phyloP scores from a whole-genome alignment of 2,329 filamentous ascomycete genomes.

The Curvularia sp. region DNA sequence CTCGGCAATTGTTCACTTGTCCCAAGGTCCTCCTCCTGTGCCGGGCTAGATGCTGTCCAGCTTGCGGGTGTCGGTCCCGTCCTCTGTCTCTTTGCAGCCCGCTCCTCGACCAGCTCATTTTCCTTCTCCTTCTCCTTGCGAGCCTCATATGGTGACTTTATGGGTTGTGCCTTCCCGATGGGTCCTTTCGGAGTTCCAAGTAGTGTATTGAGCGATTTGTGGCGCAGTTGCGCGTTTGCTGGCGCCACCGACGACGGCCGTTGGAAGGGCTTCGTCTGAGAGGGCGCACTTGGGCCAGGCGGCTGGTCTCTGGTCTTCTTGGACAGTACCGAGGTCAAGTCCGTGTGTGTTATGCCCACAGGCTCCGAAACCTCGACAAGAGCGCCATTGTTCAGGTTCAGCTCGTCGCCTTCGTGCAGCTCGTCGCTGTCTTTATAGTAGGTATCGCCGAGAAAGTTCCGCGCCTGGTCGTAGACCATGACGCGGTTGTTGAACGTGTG shows the following conservation, averaged over 20 bases:
- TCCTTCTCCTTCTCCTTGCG: slow-evolving; percentile 38
- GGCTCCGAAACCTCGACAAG: slow-evolving; percentile 82
- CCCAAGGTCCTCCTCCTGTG: slow-evolving; percentile 16
- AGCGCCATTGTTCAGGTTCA: slow-evolving; percentile 77
- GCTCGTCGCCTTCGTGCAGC: slow-evolving; percentile 82
- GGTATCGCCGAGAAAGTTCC: slow-evolving; percentile 82
- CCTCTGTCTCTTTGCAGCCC: slow-evolving; percentile 52
- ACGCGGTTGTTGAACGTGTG: slow-evolving; percentile 90
- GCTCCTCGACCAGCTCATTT: slow-evolving; percentile 43
- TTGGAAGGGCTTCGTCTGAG: slow-evolving; percentile 30
- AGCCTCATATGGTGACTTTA: slow-evolving; percentile 72
- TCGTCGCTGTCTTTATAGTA: slow-evolving; percentile 76
- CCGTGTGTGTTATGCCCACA: slow-evolving; percentile 75
- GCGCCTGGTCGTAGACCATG: slow-evolving; percentile 86
- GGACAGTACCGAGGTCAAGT: slow-evolving; percentile 76
- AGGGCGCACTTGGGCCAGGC: slow-evolving; percentile 25
- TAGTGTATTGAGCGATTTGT: slow-evolving; percentile 68
- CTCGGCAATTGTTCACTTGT: slow-evolving; percentile 28
- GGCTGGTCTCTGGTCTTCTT: slow-evolving; percentile 63
- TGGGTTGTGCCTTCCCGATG: slow-evolving; percentile 66
- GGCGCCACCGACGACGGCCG: slow-evolving; percentile 29
- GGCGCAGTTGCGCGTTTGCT: slow-evolving; percentile 52
- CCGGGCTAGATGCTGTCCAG: slow-evolving; percentile 28
- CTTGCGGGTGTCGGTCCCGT: slow-evolving; percentile 20
- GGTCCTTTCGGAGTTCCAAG: slow-evolving; percentile 71